Evolutionary conservation across 2,329 filamentous ascomycete species (phyloP), one percentile per base, ranked within the genome.

Genomic region (Pseudogymnoascus sp.): DNA sequence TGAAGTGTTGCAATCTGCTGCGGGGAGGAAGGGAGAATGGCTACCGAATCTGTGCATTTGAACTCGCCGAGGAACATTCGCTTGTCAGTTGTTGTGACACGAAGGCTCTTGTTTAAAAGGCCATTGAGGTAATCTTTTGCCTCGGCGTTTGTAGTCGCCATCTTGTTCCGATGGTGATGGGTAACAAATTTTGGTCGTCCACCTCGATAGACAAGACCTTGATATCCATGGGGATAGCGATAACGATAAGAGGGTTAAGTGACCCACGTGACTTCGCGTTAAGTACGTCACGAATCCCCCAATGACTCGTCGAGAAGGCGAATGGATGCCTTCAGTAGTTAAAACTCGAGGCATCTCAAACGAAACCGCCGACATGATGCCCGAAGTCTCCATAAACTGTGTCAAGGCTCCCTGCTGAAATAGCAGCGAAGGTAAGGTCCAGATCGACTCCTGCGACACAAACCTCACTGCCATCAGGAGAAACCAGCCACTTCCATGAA

Each of bases 11-110:
- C 19, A 19, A 19, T 19, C 19, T 63, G 45, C 23, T 58, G 60
- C 22, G 14, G 30, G 23, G 16, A 55, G 11, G 22, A 25, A n/a
- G 33, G 58, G 14, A 9, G 25, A 55, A 30, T 25, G 23, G 63
- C 42, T 77, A 95, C 92, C 64, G 89, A 86, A 78, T 99, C 94
- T 30, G 92, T 97, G 78, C 94, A 99, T 76, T 95, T 97, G 77
- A 99, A 90, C 66, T 86, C 82, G 19, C 94, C 94, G 62, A 92
- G 85, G 75, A 97, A 99, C 74, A 96, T 86, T 64, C 94, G 90
- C 14, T 84, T 85, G 73, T 97, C 93, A 4, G 86, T 90, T 12
- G 89, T 90, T 69, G 89, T 84, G 62, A 97, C 78, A 63, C 92
- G 87, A 35, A 97, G 77, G 39, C 85, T 90, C 73, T 90, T 90